A percentile compares a stretch with the other conserved stretches of the same genome.
Evolutionary conservation across 176 grass and related monocot species (phyloP).

Genomic region (Rhynchospora tenuis): DNA sequence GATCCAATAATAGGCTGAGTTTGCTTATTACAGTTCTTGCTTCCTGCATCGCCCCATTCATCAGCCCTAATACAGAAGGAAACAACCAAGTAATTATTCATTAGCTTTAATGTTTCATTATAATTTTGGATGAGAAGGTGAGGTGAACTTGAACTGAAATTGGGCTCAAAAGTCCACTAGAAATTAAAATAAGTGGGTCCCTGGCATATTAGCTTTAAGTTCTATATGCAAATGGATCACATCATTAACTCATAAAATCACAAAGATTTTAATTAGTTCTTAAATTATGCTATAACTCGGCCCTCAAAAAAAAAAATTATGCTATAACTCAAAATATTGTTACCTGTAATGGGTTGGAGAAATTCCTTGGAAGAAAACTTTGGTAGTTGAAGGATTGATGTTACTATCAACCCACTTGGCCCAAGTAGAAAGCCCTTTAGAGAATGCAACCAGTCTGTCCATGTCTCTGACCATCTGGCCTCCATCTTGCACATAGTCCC

Average conservation of each 20-base stretch:
- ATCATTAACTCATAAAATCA: not conserved
- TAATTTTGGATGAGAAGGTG: not conserved
- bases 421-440: conserved; percentile 84
- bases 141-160: not conserved
- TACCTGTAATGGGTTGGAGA: conserved; percentile 92
- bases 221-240: not conserved
- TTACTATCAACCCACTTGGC: conserved; percentile 76
- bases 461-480: conserved; percentile 59
- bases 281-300: not conserved
- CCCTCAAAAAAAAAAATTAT: too few relatives aligned
- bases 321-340: not conserved
- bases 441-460: conserved; percentile 80
- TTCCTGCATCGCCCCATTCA: conserved; percentile 52
- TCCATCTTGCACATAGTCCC: conserved; percentile 83
- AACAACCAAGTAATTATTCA: not conserved
- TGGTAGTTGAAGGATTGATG: conserved; percentile 52
- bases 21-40: conserved; percentile 48
- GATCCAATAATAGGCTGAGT: conserved; percentile 53
- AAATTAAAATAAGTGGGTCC: not conserved
- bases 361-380: conserved; percentile 90
- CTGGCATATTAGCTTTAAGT: not conserved
- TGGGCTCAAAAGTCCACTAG: not conserved
- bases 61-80: conserved; percentile 34
- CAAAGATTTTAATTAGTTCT: not conserved
- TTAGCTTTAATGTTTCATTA: not conserved